A percentile compares a stretch with the other conserved stretches of the same genome.
Evolutionary conservation across 768 basidiomycete genomes (phyloP).

Genomic region (Russula abietina): DNA sequence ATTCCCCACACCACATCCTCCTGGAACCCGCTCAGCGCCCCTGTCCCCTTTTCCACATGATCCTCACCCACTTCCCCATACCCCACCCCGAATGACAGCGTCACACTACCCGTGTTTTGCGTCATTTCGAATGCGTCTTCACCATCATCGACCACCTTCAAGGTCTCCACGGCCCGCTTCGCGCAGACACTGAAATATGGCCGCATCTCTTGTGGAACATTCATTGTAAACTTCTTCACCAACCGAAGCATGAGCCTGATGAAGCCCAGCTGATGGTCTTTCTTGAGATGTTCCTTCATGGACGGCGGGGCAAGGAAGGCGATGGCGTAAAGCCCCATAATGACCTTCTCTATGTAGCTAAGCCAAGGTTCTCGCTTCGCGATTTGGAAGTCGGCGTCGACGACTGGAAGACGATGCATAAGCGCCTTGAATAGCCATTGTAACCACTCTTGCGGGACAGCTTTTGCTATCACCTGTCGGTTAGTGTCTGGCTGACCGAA

Average conservation of each 20-base stretch:
- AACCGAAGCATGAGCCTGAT: conserved; percentile 65
- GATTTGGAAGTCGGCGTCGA: conserved; percentile 67
- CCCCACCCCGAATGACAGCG: conserved; percentile 79
- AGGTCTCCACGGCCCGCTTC: conserved; percentile 64
- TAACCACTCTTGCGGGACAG: conserved; percentile 52
- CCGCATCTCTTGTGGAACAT: conserved; percentile 47
- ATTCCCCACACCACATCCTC: conserved; percentile 63
- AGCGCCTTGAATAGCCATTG: conserved; percentile 62
- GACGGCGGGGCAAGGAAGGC: conserved; percentile 75
- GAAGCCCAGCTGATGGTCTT: conserved; percentile 60
- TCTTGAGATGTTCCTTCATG: conserved; percentile 65
- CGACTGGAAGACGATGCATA: conserved; percentile 77
- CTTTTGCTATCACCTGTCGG: conserved; percentile 60
- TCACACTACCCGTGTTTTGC: conserved; percentile 48
- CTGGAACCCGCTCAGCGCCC: conserved; percentile 65
- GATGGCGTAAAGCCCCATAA: conserved; percentile 81
- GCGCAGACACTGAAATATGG: conserved; percentile 48
- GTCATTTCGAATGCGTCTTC: conserved; percentile 69
- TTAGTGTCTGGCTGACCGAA: conserved; percentile 73
- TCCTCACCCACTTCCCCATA: conserved; percentile 69
- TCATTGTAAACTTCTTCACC: conserved; percentile 55
- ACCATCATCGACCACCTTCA: conserved; percentile 73
- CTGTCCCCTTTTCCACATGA: conserved; percentile 63
- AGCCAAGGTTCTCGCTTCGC: conserved; percentile 62
- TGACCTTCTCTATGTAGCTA: conserved; percentile 69